Conservation (phyloP, 805 yeast species). For the Candida rishiriensis region DNA sequence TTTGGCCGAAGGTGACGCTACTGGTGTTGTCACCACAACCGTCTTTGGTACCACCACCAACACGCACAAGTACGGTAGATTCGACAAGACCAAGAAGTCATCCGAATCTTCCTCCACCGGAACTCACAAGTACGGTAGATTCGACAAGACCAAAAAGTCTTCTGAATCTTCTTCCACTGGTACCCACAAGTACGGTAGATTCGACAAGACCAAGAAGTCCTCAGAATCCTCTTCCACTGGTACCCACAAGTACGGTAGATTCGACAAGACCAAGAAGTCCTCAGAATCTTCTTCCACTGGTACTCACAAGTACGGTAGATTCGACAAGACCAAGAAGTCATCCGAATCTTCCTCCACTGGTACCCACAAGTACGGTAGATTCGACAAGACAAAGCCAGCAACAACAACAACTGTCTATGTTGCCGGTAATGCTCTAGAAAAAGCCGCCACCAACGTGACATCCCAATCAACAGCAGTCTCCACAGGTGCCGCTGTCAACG, state of each 20-base stretch:
- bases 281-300: slow-evolving; percentile 34
- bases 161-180: slow-evolving; percentile 36
- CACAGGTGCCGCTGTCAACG: slow-evolving; percentile 20
- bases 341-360: slow-evolving; percentile 28
- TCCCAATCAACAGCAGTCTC: slow-evolving; percentile 12
- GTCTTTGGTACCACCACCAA: slow-evolving; percentile 29
- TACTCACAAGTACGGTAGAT: slow-evolving; percentile 55
- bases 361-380: slow-evolving; percentile 45
- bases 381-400: slow-evolving; percentile 42
- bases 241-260: slow-evolving; percentile 45
- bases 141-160: slow-evolving; percentile 42
- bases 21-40: slow-evolving; percentile 30
- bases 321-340: slow-evolving; percentile 40
- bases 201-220: slow-evolving; percentile 40
- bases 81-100: slow-evolving; percentile 41
- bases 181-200: slow-evolving; percentile 55
- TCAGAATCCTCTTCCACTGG: slow-evolving; percentile 29
- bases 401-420: slow-evolving; percentile 36
- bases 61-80: slow-evolving; percentile 43
- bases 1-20: slow-evolving; percentile 29
- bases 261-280: slow-evolving; percentile 41
- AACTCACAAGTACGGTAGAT: slow-evolving; percentile 46
- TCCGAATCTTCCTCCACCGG: slow-evolving; percentile 29
- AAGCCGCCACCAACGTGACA: slow-evolving; percentile 18
- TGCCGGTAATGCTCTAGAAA: slow-evolving; percentile 11